These are phyloP conservation scores for Trichosporon sp. DNA, from an alignment of 1,284 basidiomycete species.

Conservation along the genomic window DNA sequence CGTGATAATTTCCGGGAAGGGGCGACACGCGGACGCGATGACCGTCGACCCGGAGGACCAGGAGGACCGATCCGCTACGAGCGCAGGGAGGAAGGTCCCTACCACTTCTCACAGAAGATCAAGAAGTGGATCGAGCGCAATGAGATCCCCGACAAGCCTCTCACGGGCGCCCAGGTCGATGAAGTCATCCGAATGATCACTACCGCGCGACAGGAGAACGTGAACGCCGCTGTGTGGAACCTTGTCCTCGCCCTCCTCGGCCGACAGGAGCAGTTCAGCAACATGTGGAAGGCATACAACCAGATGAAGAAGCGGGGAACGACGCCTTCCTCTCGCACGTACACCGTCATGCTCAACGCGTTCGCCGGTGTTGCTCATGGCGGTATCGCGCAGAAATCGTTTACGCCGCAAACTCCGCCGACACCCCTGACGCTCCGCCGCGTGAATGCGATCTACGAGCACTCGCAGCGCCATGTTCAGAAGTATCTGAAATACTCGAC, in stretches of 20 bases:
- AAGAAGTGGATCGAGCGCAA: conserved; percentile 36
- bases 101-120: conserved; percentile 27
- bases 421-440: conserved; percentile 42
- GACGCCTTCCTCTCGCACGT: conserved; percentile 48
- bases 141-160: conserved; percentile 22
- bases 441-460: conserved; percentile 46
- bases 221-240: conserved; percentile 53
- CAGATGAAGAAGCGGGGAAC: conserved; percentile 57
- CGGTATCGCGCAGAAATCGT: conserved; percentile 20
- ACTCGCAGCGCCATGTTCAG: conserved; percentile 43
- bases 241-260: conserved; percentile 46
- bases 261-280: conserved; percentile 41
- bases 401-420: conserved; percentile 28
- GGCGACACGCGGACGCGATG: not conserved
- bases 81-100: conserved; percentile 11
- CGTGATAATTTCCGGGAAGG: not conserved
- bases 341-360: conserved; percentile 50
- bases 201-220: conserved; percentile 32
- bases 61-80: not conserved
- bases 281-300: conserved; percentile 51
- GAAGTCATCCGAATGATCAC: conserved; percentile 40
- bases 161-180: conserved; percentile 35
- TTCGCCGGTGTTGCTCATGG: conserved; percentile 44
- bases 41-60: not conserved
- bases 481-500: not conserved